Percentiles rank a stretch among this genome's conserved stretches.
These are phyloP conservation scores for Solanum commersonii DNA, from an alignment of 257 asterid species.

Conservation along the genomic window DNA sequence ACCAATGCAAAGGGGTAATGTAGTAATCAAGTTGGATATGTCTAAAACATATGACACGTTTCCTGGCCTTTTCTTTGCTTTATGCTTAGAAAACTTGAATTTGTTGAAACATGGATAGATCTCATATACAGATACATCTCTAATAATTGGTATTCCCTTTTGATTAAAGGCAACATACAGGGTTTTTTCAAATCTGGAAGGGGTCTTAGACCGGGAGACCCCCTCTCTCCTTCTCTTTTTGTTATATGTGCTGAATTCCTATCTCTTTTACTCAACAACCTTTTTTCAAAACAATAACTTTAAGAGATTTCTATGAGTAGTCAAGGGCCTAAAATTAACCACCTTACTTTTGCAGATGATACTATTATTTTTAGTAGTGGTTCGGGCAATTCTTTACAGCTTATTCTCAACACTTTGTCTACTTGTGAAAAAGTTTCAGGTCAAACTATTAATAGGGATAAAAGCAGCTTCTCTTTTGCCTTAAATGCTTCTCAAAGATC, in stretches of 20 bases:
- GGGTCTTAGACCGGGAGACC: too few relatives aligned
- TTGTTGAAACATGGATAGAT: neutral
- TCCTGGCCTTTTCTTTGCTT: neutral
- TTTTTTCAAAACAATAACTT: too few relatives aligned
- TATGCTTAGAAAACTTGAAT: neutral
- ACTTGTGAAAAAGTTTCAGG: neutral
- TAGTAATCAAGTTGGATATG: neutral
- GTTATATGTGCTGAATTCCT: too few relatives aligned
- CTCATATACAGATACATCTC: neutral
- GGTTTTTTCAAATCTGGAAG: neutral
- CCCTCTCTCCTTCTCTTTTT: neutral
- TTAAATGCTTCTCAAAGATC: neutral
- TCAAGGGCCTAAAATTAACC: neutral
- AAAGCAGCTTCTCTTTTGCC: neutral
- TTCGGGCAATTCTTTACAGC: neutral
- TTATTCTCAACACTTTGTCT: too few relatives aligned
- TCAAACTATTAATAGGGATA: neutral
- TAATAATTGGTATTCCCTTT: neutral
- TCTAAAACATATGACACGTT: neutral
- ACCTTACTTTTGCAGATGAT: neutral
- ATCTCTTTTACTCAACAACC: neutral
- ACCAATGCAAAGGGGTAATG: neutral
- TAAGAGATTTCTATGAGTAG: neutral
- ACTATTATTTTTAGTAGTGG: neutral
- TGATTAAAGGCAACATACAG: too few relatives aligned